Percentiles rank a stretch among this genome's conserved stretches.
Evolutionary conservation across 495 filamentous ascomycete species (phyloP).

Genomic region (Penicillium lagena): DNA sequence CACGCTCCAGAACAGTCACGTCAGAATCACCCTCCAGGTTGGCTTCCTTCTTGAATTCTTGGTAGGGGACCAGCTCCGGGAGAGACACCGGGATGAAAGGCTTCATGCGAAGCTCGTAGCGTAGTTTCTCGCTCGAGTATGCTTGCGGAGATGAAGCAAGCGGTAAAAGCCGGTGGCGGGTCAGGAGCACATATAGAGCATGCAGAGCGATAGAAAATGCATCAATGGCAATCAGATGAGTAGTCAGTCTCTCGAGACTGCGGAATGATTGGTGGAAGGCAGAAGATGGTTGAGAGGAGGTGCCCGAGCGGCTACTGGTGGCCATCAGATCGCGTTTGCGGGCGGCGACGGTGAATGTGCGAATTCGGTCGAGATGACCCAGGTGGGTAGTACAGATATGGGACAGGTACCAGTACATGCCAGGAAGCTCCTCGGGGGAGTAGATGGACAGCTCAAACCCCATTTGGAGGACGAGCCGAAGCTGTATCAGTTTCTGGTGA

Average conservation of each 20-base stretch:
- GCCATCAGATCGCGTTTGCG: constrained; percentile 22
- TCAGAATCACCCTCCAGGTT: constrained; percentile 36
- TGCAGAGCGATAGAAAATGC: constrained; percentile 64
- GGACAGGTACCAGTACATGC: constrained; percentile 79
- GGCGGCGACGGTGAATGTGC: constrained; percentile 46
- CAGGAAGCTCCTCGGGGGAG: constrained; percentile 73
- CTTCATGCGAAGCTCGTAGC: constrained; percentile 88
- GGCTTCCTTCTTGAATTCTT: constrained; percentile 46
- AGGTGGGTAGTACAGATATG: constrained; percentile 44
- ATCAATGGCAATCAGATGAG: constrained; percentile 63
- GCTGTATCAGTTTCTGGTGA: constrained; percentile 77
- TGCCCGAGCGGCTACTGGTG: background rate
- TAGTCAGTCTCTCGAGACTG: constrained; percentile 52
- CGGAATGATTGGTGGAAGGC: constrained; percentile 48
- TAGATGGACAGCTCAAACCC: constrained; percentile 96
- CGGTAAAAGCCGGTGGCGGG: constrained; percentile 52
- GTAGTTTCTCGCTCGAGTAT: constrained; percentile 61
- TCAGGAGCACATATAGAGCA: constrained; percentile 61
- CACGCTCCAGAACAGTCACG: constrained; percentile 48
- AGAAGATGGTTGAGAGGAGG: constrained; percentile 17
- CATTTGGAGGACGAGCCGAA: constrained; percentile 84
- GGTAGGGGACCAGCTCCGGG: constrained; percentile 63
- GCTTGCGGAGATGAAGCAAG: constrained; percentile 49
- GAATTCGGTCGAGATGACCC: constrained; percentile 63
- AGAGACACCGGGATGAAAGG: constrained; percentile 67